phyloP scores from a whole-genome alignment of 495 filamentous ascomycete genomes.

The Chaetomium fimeti region DNA sequence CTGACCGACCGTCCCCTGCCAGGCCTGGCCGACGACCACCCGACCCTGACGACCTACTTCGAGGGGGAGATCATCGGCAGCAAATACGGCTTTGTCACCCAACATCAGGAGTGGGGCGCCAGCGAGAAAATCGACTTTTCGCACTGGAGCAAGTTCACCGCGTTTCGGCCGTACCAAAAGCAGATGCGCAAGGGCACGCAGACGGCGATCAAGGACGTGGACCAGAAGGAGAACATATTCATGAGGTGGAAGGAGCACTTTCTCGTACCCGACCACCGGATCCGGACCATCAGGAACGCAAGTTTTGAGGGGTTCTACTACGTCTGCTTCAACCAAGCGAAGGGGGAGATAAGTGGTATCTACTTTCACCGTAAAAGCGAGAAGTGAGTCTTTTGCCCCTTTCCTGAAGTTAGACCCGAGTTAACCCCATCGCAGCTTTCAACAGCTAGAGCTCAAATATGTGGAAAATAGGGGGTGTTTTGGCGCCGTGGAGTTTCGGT shows the following conservation, averaged over 20 bases:
- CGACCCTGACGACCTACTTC: conserved; percentile 95
- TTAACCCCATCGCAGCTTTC: conserved; percentile 58
- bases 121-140: conserved; percentile 88
- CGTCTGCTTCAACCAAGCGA: conserved; percentile 94
- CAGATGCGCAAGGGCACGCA: conserved; percentile 60
- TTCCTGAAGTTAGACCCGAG: not conserved
- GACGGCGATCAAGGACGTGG: conserved; percentile 62
- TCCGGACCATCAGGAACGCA: conserved; percentile 83
- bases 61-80: conserved; percentile 97
- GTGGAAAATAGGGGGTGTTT: conserved; percentile 81
- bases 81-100: conserved; percentile 90
- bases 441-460: conserved; percentile 88
- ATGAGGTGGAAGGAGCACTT: conserved; percentile 99
- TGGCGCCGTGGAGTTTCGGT: conserved; percentile 91
- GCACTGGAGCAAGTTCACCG: conserved; percentile 89
- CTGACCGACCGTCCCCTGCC: not conserved
- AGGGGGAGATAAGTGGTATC: conserved; percentile 82
- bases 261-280: conserved; percentile 90
- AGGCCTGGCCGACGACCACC: conserved; percentile 95
- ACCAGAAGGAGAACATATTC: conserved; percentile 86
- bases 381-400: conserved; percentile 59
- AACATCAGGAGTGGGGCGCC: conserved; percentile 87
- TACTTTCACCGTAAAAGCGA: conserved; percentile 99
- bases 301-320: conserved; percentile 99
- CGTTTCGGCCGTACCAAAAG: conserved; percentile 78